Evolutionary conservation across 83 land plant species (phyloP), one percentile per base, ranked within the genome.

Genomic region (Larix sibirica): DNA sequence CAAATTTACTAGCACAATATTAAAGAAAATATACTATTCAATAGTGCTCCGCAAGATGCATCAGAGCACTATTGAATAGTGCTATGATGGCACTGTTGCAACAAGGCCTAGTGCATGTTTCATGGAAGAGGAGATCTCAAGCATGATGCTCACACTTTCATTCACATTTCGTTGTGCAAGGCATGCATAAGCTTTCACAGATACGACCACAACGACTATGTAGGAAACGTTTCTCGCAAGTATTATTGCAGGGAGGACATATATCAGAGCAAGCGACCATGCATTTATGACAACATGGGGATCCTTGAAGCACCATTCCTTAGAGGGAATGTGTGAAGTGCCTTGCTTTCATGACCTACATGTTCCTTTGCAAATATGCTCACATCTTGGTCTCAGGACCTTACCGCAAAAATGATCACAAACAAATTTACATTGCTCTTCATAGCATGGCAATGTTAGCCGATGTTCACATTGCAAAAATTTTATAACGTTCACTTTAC

Each of bases 211-310:
- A 85, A 18, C 70, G 62, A 68, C 84, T 85, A 36, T 85, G 86
- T 58, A 81, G 7, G 28, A 83, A 85, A 23, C 69, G 23, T 71
- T 85, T 85, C 58, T 74, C 17, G 65, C 86, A 85, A 17, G 38
- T 3, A 21, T 16, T 60, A 5, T 84, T 10, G 50, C 86, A 84
- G 59, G 86, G 84, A 7, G 86, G 84, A 62, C 84, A 85, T 14
- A 28, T 60, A 2, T 47, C 26, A 6, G 63, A 82, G 38, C 84
- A 85, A 44, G 2, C 21, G 13, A 23, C 59, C 42, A 58, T 33
- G 76, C 86, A 85, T n/a, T n/a, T 7, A n/a, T 81, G 84, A 9
- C 86, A 79, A 70, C 84, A 85, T 6, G 84, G 84, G 81, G 79
- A 60, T 54, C 40, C 21, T 80, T 20, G 64, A 21, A 44, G 21